Evolutionary conservation across 805 yeast genomes (phyloP).

Genomic region (Geotrichum ghanense): DNA sequence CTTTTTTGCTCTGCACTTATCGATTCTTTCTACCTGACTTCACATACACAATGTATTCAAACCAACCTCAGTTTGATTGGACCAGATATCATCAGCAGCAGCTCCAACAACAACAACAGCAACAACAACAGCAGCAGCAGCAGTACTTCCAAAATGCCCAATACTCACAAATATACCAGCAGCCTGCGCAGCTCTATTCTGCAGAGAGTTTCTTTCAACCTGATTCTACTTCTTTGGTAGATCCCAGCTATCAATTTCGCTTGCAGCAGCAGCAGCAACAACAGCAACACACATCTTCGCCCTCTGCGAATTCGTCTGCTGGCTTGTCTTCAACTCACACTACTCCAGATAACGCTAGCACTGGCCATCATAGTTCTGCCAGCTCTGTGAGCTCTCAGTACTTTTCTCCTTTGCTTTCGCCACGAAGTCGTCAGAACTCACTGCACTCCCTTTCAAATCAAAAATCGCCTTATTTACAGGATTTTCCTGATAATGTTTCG

Average conservation of each 20-base stretch:
- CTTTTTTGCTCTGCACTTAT: too few relatives aligned
- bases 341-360: background rate
- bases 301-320: constrained; percentile 1
- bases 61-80: background rate
- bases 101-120: constrained; percentile 2
- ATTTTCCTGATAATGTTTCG: too few relatives aligned
- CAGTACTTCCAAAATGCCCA: background rate
- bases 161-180: background rate
- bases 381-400: background rate
- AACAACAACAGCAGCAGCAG: constrained; percentile 2
- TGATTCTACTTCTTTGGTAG: too few relatives aligned
- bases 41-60: constrained; percentile 1
- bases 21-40: too few relatives aligned
- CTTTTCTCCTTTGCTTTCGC: constrained; percentile 1
- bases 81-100: background rate
- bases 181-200: background rate
- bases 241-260: background rate
- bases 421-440: constrained; percentile 3
- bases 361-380: constrained; percentile 1
- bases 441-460: constrained; percentile 3
- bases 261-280: constrained; percentile 3
- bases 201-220: too few relatives aligned
- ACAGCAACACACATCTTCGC: background rate
- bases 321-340: background rate
- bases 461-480: background rate